Percentiles rank a stretch among this genome's conserved stretches.
Conservation (phyloP, 371 early-diverging fungal genomes). For the Rhizopus delemar region DNA sequence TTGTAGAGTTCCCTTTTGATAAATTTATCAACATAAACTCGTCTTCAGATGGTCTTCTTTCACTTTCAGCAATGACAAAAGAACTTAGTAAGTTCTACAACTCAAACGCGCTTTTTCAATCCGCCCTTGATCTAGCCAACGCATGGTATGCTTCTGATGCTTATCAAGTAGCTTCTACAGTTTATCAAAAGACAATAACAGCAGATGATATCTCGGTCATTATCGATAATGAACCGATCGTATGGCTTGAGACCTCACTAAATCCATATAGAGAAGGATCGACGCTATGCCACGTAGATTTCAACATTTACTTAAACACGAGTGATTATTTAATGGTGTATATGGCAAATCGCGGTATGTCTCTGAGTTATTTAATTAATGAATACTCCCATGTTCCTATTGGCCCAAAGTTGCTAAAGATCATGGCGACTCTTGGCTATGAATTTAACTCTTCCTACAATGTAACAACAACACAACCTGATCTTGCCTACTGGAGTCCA, state of each 20-base stretch:
- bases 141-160: slow-evolving; percentile 27
- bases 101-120: slow-evolving; percentile 28
- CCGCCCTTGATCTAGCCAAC: slow-evolving; percentile 35
- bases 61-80: slow-evolving; percentile 21
- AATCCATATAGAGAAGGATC: slow-evolving; percentile 37
- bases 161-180: slow-evolving; percentile 2
- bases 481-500: slow-evolving; percentile 34
- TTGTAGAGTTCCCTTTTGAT: slow-evolving; percentile 50
- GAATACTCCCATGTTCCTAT: slow-evolving; percentile 30
- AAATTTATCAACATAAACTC: slow-evolving; percentile 25
- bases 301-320: slow-evolving; percentile 20
- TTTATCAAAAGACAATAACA: slow-evolving; percentile 23
- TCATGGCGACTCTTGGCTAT: slow-evolving; percentile 49
- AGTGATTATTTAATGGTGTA: slow-evolving; percentile 47
- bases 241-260: slow-evolving; percentile 35
- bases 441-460: slow-evolving; percentile 11
- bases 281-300: slow-evolving; percentile 39
- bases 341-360: slow-evolving; percentile 22
- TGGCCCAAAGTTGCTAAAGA: slow-evolving; percentile 37
- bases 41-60: slow-evolving; percentile 25
- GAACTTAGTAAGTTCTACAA: slow-evolving; percentile 27
- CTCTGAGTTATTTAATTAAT: not conserved
- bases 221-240: slow-evolving; percentile 3
- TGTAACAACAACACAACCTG: slow-evolving; percentile 19
- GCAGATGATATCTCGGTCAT: slow-evolving; percentile 19